Percentiles rank a stretch among this genome's conserved stretches.
These are phyloP conservation scores for Moelleriella libera DNA, from an alignment of 2,329 filamentous ascomycete species.

Conservation along the genomic window DNA sequence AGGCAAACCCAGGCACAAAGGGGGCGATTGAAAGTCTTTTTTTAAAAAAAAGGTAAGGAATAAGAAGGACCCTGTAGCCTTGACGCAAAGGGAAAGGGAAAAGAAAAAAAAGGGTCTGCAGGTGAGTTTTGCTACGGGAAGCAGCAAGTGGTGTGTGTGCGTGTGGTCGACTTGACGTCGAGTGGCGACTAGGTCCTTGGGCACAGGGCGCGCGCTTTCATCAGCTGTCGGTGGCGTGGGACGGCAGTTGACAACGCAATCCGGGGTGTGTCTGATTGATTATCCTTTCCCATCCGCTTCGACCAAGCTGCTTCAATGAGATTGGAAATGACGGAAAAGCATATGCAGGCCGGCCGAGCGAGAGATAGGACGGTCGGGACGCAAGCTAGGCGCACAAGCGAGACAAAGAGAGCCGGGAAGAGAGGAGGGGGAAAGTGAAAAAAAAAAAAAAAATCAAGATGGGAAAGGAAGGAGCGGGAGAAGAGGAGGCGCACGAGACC, in stretches of 20 bases:
- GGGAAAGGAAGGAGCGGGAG: background rate
- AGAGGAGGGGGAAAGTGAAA: background rate
- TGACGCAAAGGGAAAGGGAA: no score
- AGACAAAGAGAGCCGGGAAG: background rate
- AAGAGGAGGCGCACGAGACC: background rate
- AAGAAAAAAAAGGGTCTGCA: background rate
- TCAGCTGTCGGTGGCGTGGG: background rate
- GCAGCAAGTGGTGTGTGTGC: background rate
- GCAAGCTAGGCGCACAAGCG: background rate
- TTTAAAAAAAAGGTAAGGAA: no score
- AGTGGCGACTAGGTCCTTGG: background rate
- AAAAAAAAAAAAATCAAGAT: background rate
- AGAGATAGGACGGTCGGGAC: no score
- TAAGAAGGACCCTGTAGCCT: no score
- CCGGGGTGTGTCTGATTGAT: background rate
- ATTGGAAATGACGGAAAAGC: no score
- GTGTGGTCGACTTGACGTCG: background rate
- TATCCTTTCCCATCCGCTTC: no score
- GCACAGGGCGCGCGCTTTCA: background rate
- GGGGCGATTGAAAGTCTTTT: no score
- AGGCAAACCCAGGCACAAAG: no score
- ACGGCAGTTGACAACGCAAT: background rate
- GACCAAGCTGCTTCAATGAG: no score
- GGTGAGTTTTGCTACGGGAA: background rate
- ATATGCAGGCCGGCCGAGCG: no score